phyloP scores from a whole-genome alignment of 164 flowering plant species.

The Buxus sempervirens region DNA sequence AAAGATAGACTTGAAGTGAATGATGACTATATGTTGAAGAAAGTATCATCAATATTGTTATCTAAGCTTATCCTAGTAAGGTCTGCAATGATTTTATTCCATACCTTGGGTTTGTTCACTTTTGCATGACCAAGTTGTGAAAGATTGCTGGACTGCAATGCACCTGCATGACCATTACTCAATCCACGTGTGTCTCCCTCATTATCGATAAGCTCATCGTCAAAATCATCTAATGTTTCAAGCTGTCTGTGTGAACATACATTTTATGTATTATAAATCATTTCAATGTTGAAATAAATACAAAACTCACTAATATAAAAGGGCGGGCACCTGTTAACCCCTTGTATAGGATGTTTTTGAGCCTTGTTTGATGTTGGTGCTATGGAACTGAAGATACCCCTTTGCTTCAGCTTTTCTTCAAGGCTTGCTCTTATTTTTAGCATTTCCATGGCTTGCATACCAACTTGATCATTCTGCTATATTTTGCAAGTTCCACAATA shows the following conservation, averaged over 20 bases:
- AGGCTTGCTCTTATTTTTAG: constrained; percentile 75
- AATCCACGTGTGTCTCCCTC: constrained; percentile 19
- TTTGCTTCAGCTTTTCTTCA: constrained; percentile 77
- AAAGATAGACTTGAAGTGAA: too few species aligned
- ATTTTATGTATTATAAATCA: constrained; percentile 10
- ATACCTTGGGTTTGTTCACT: constrained; percentile 65
- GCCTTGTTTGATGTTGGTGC: constrained; percentile 30
- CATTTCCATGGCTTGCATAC: constrained; percentile 74
- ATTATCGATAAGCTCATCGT: constrained; percentile 52
- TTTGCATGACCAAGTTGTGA: constrained; percentile 40
- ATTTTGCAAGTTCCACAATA: constrained; percentile 3
- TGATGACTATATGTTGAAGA: too few species aligned
- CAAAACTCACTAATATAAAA: background rate
- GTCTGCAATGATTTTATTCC: background rate
- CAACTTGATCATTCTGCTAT: constrained; percentile 48
- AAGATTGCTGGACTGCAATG: constrained; percentile 30
- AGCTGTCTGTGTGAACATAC: constrained; percentile 51
- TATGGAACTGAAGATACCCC: constrained; percentile 42
- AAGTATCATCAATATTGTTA: too few species aligned
- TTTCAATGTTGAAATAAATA: background rate
- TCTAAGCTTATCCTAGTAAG: too few species aligned
- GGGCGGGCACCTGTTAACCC: constrained; percentile 48
- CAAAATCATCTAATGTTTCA: constrained; percentile 78
- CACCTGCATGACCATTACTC: constrained; percentile 26
- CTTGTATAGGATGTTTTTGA: constrained; percentile 27